phyloP scores from a whole-genome alignment of 495 filamentous ascomycete genomes.

The Daldinia vernicosa region DNA sequence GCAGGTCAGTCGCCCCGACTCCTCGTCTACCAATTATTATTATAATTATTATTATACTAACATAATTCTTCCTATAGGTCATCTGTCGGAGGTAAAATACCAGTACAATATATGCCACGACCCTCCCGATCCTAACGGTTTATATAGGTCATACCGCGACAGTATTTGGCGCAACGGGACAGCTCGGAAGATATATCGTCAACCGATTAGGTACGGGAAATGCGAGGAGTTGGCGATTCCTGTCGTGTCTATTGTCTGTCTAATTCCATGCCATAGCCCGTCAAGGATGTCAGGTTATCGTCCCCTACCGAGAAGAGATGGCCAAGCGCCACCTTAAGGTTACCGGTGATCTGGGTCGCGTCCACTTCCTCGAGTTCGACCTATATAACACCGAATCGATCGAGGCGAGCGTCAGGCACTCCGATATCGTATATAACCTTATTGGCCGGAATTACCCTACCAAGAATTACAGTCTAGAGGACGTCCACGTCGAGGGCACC shows the following conservation, averaged over 20 bases:
- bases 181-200: slow-evolving; percentile 96
- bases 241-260: slow-evolving; percentile 40
- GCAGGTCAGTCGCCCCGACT: slow-evolving; percentile 67
- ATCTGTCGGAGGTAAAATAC: slow-evolving; percentile 77
- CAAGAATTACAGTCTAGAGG: slow-evolving; percentile 94
- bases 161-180: slow-evolving; percentile 97
- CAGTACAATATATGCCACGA: slow-evolving; percentile 36
- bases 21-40: slow-evolving; percentile 6
- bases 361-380: slow-evolving; percentile 94
- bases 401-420: slow-evolving; percentile 95
- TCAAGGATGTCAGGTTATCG: slow-evolving; percentile 89
- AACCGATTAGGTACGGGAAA: slow-evolving; percentile 81
- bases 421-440: slow-evolving; percentile 96
- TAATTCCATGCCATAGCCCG: slow-evolving; percentile 69
- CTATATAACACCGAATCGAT: slow-evolving; percentile 94
- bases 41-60: slow-evolving; percentile 40
- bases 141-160: slow-evolving; percentile 87
- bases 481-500: slow-evolving; percentile 94
- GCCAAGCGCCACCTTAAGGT: slow-evolving; percentile 95
- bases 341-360: slow-evolving; percentile 87
- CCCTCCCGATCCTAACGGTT: slow-evolving; percentile 45
- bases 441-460: slow-evolving; percentile 93
- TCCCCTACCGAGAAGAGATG: slow-evolving; percentile 98
- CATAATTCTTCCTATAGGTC: slow-evolving; percentile 61
- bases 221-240: slow-evolving; percentile 2